Evolutionary conservation across 2,329 filamentous ascomycete genomes (phyloP), one percentile per base, ranked within the genome.

Genomic region (Didymella sp.): DNA sequence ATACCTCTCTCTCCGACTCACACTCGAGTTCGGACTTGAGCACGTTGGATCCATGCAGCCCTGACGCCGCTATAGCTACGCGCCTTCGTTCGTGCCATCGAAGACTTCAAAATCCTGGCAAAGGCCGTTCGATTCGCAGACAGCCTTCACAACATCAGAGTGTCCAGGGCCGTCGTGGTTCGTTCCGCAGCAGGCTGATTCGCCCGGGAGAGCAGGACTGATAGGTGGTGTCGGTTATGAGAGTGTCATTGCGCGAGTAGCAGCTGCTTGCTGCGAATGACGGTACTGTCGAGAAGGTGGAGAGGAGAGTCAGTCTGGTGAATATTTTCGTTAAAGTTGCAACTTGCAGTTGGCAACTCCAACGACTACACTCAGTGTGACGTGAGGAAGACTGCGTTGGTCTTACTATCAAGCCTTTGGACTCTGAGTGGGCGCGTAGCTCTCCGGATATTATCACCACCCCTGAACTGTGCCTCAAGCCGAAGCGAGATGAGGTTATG

Each of bases 31-130:
- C 8, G 49, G 57, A 35, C 59, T 63, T n/a, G 51, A 19, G 59
- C 63, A 66, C 1, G 50, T 58, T 2, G 57, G 57, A 48, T 63
- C 61, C 19, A 61, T 66, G 43, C 61, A 66, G 17, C 63, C 59
- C 31, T 59, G 51, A 33, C 61, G 53, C 55, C 54, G 62, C 54
- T 51, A 63, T 22, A 62, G 19, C 42, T 47, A 41, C 25, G 25
- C 25, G 4, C 51, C 51, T n/a, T 49, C 42, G 30, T 60, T 60
- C 2, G 25, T 58, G 6, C 56, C 58, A 38, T 60, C 53, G 12
- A 44, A 52, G 6, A 27, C 51, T 19, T 52, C 61, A 17, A 28
- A 61, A 22, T 66, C 61, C 35, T 59, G 52, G 17, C 59, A 66
- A 5, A 63, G 50, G 0, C 61, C 61, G n/a, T 59, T 60, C 9